These are phyloP conservation scores for Lipomyces yamanashiensis DNA, from an alignment of 805 yeast genomes.

Conservation along the genomic window DNA sequence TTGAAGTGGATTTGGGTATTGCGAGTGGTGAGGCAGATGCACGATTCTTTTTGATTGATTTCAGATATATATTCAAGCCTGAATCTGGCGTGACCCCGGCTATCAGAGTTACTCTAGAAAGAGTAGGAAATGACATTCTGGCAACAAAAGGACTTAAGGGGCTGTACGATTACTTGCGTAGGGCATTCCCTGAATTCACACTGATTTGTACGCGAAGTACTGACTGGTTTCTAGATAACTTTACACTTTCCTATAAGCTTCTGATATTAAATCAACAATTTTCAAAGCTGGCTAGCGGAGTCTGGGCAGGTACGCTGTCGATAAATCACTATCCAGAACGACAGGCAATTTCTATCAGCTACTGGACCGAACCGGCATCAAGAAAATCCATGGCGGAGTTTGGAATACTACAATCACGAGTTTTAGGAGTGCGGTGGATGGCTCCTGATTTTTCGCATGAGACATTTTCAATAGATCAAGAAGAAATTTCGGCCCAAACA, in stretches of 20 bases:
- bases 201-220: neutral
- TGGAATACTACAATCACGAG: conserved; percentile 49
- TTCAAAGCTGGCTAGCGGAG: conserved; percentile 53
- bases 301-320: conserved; percentile 65
- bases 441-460: conserved; percentile 19
- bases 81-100: conserved; percentile 36
- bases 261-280: conserved; percentile 64
- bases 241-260: conserved; percentile 37
- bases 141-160: conserved; percentile 54
- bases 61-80: conserved; percentile 63
- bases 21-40: conserved; percentile 63
- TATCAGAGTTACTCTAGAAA: conserved; percentile 55
- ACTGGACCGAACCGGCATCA: conserved; percentile 56
- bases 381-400: conserved; percentile 63
- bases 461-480: conserved; percentile 27
- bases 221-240: conserved; percentile 15
- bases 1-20: conserved; percentile 78
- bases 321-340: conserved; percentile 62
- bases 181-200: neutral
- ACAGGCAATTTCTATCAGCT: conserved; percentile 59
- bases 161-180: conserved; percentile 53
- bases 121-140: conserved; percentile 59
- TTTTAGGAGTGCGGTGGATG: conserved; percentile 34
- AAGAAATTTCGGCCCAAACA: conserved; percentile 30
- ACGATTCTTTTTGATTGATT: conserved; percentile 78